A percentile compares a stretch with the other conserved stretches of the same genome.
These are phyloP conservation scores for Eucalyptus tenuipes DNA, from an alignment of 345 rosid species.

Conservation along the genomic window DNA sequence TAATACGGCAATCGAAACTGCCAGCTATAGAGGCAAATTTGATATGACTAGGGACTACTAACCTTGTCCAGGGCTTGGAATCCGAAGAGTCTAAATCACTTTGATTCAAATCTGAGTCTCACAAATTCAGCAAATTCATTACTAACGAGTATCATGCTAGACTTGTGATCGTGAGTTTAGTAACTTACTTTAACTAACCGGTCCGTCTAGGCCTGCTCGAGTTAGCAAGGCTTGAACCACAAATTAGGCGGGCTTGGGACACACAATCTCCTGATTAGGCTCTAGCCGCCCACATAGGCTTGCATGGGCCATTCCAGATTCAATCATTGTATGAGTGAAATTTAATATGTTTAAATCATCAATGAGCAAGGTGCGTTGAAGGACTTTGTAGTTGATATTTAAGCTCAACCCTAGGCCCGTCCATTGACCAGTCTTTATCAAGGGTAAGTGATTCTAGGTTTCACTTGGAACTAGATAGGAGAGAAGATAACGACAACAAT, in stretches of 20 bases:
- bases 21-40: neutral
- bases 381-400: neutral
- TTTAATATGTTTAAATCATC: neutral
- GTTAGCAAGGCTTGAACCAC: neutral
- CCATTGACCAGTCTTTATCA: fast-evolving
- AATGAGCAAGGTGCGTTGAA: fast-evolving
- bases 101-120: too few relatives aligned
- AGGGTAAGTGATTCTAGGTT: too few relatives aligned
- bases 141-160: too few relatives aligned
- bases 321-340: neutral
- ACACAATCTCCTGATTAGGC: fast-evolving
- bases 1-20: neutral
- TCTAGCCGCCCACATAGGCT: neutral
- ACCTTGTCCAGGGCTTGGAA: neutral
- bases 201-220: too few relatives aligned
- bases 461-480: too few relatives aligned
- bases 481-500: too few relatives aligned
- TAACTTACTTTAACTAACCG: fast-evolving
- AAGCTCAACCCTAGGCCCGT: too few relatives aligned
- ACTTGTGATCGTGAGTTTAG: too few relatives aligned
- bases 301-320: neutral
- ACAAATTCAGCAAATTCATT: too few relatives aligned
- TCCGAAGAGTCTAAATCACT: neutral
- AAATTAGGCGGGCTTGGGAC: neutral
- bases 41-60: neutral